Evolutionary conservation across 2,329 filamentous ascomycete genomes (phyloP).

Genomic region (Pezicula radicicola): DNA sequence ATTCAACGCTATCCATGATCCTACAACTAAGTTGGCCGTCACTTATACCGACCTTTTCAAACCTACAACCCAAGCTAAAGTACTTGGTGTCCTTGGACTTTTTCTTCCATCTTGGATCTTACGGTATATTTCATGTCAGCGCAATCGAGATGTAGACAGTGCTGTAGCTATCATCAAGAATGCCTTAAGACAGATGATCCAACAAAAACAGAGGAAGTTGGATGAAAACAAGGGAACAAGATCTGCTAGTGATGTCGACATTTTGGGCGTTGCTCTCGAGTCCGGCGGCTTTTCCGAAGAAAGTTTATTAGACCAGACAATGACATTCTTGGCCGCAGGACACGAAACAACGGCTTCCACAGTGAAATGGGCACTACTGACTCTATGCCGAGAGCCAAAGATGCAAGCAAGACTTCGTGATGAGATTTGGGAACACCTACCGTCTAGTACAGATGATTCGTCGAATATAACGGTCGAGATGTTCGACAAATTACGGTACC

Average conservation of each 20-base stretch:
- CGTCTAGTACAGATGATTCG: slow-evolving; percentile 37
- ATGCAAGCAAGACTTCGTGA: slow-evolving; percentile 64
- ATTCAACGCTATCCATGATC: slow-evolving; percentile 62
- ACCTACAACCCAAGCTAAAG: slow-evolving; percentile 46
- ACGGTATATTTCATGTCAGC: slow-evolving; percentile 60
- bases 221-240: slow-evolving; percentile 43
- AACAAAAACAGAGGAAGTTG: slow-evolving; percentile 56
- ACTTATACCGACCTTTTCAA: slow-evolving; percentile 56
- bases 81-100: slow-evolving; percentile 56
- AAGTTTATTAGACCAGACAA: slow-evolving; percentile 81
- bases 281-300: slow-evolving; percentile 65
- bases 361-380: slow-evolving; percentile 70
- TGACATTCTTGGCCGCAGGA: slow-evolving; percentile 83
- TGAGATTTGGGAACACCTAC: slow-evolving; percentile 63
- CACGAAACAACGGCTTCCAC: slow-evolving; percentile 78
- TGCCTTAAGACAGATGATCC: slow-evolving; percentile 66
- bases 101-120: slow-evolving; percentile 64
- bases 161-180: slow-evolving; percentile 59
- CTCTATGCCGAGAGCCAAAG: slow-evolving; percentile 61
- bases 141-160: slow-evolving; percentile 60
- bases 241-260: slow-evolving; percentile 59
- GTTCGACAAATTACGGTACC: slow-evolving; percentile 73
- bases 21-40: slow-evolving; percentile 53
- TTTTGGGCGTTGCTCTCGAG: slow-evolving; percentile 77
- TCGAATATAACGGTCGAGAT: slow-evolving; percentile 46